Base-by-base conservation (phyloP, 192 early-diverging fungal species). In the Chytriomyces sp. region DNA sequence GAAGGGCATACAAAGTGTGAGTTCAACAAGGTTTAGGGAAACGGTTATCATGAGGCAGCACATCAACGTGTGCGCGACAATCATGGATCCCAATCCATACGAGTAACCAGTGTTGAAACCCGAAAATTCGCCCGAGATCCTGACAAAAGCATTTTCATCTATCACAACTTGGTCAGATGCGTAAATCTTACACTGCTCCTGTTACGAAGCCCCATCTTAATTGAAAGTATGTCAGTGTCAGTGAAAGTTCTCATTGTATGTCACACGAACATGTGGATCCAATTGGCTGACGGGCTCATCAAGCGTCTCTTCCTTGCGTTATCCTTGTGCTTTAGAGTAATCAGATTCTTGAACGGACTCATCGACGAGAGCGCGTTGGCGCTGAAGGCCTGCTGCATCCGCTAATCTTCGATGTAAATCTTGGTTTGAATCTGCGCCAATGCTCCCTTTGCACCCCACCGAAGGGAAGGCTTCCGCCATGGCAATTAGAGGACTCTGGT, bases 51-150 rank as follows among this genome's bases (percentile, higher is more conserved):
- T 59, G 17, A 72, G n/a, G 37, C 25, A 0, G 57, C 39, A 62
- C 14, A 54, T 22, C 7, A 77, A 34, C 14, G 64, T 37, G 31
- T 70, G 60, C 4, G 75, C 75, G 3, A 64, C 60, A 52, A 77
- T 41, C 54, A 77, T 56, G 26, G 65, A 70, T 17, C 75, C 75
- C 31, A 70, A 62, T 30, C 75, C 75, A 52, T 74, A 68, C 7
- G 25, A 28, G 57, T 72, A 58, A 0, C 75, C 75, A 5, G n/a
- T 0, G 41, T 74, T 77, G 64, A 64, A 77, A 25, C 69, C 75
- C 6, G 72, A 64, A 64, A 59, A 74, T 34, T 77, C 75, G 8
- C 75, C 75, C 10, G 64, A 72, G 4, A 77, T 58, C 12, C 44
- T 49, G 22, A 49, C 14, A 7, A 44, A 44, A n/a, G n/a, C n/a